phyloP scores from a whole-genome alignment of 768 basidiomycete species.

The Mycena galericulata region DNA sequence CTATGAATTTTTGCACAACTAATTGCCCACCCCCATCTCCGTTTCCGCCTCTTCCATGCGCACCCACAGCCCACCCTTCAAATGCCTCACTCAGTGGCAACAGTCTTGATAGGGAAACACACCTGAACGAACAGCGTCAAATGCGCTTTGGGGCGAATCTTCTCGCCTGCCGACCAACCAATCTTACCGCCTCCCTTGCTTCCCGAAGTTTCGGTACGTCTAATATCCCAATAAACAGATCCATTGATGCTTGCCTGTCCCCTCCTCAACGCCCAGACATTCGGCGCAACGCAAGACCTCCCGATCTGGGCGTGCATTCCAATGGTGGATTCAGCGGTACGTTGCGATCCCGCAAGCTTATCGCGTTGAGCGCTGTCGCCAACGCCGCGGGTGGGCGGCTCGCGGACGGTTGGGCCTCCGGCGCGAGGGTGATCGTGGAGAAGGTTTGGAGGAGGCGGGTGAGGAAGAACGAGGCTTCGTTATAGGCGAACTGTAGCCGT shows the following conservation, averaged over 20 bases:
- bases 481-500: conserved; percentile 36
- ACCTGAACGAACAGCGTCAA: conserved; percentile 67
- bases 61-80: conserved; percentile 50
- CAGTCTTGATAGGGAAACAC: conserved; percentile 29
- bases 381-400: conserved; percentile 56
- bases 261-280: no score
- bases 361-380: no score
- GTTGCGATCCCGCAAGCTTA: no score
- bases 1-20: no score
- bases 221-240: no score
- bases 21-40: no score
- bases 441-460: conserved; percentile 70
- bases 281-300: no score
- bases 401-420: conserved; percentile 56
- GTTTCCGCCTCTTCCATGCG: conserved; percentile 48
- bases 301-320: no score
- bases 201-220: no score
- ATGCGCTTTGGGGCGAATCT: conserved; percentile 58
- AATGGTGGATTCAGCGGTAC: no score
- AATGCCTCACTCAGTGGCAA: background rate
- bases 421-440: conserved; percentile 56
- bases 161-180: conserved; percentile 59
- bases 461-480: conserved; percentile 73
- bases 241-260: no score
- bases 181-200: conserved; percentile 36